Evolutionary conservation across 345 rosid genomes (phyloP).

Genomic region (Lenwebbia sp.): DNA sequence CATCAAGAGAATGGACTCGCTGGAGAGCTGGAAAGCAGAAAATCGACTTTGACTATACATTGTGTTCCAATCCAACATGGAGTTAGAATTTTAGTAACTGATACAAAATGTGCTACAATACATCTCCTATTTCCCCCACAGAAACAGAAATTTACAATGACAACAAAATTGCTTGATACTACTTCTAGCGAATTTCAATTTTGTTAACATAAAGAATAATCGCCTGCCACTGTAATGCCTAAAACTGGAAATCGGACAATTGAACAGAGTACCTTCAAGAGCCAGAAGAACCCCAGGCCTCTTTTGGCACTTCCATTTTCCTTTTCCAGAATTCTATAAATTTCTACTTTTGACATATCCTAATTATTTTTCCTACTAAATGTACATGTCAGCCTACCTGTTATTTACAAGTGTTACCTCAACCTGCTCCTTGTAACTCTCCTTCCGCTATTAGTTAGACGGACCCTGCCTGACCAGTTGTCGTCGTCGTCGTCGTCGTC

Average conservation of each 20-base stretch:
- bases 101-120: not conserved
- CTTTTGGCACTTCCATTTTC: not conserved
- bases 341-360: not conserved
- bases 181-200: not conserved
- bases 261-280: not conserved
- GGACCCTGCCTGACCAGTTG: slow-evolving; percentile 34
- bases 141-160: not conserved
- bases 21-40: not conserved
- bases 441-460: slow-evolving; percentile 28
- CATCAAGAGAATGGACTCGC: not conserved
- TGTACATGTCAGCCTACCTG: slow-evolving; percentile 5
- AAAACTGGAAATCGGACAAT: not conserved
- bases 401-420: slow-evolving; percentile 23
- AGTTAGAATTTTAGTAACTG: not conserved
- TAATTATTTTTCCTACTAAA: not conserved
- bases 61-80: not conserved
- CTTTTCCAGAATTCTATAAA: not conserved
- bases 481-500: slow-evolving; percentile 46
- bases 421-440: slow-evolving; percentile 41
- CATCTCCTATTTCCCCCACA: not conserved
- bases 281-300: not conserved
- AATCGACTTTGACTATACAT: not conserved
- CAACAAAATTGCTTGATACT: not conserved
- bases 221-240: not conserved
- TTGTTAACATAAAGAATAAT: not conserved